Base-by-base conservation (phyloP, 2,329 filamentous ascomycete genomes). In the Botryotinia globosa region DNA sequence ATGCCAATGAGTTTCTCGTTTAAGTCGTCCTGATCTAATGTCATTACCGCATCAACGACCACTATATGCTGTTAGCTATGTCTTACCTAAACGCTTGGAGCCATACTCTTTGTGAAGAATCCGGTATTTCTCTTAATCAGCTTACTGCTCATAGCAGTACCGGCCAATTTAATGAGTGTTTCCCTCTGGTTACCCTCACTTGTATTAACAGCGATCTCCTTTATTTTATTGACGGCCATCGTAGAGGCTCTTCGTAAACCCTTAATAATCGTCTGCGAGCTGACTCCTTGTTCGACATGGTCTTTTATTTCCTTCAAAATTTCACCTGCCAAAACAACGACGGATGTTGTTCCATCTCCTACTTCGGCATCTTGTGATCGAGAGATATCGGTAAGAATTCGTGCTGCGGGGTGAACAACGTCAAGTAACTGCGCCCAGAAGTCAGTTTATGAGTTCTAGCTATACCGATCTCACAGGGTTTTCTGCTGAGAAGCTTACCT, bases 321-420 rank as follows among this genome's bases (percentile, higher is more conserved):
- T 85, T 98, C 95, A 75, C 96, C 96, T n/a, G 96, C 96, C 73
- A 99, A 85, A 39, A 99, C 95, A 64, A 99, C 96, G 34, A 99
- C 96, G 4, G 94, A 98, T 37, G 96, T 99, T 73, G 96, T 99
- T 80, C 96, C 96, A 82, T 99, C 96, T 80, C 96, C 96, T 73
- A 99, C 96, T 87, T 99, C 96, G 78, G 96, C 96, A 83, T 99
- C 96, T 91, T 99, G 96, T 81, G 95, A 98, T 84, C 96, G 91
- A 76, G 96, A 95, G 81, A 99, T 99, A 82, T 99, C 96, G 83
- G 96, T 97, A 80, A 99, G 92, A 82, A 99, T 96, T 83, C 94
- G 91, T 79, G 96, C 96, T 78, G 96, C 96, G 78, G 96, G 96
- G 86, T 99, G 96, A 75, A 99, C 93, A 80, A 99, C 98, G 82